Conservation (phyloP, 78 protist genomes). For the Dictyostelium firmibasis region DNA sequence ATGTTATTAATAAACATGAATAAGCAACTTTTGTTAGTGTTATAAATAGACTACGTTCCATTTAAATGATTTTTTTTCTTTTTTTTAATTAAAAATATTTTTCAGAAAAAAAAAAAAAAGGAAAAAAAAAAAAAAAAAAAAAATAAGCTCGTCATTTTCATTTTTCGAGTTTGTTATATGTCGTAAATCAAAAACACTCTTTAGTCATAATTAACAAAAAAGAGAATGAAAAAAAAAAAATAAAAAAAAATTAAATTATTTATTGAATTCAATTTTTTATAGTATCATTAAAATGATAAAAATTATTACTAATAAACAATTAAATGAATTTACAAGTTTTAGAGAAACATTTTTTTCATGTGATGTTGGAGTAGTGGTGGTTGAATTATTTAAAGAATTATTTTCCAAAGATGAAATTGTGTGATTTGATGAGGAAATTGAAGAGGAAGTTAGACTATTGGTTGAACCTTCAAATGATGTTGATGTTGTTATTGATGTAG, state of each 20-base stretch:
- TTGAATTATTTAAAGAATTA: not conserved
- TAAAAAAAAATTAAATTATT: no score
- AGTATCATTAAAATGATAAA: not conserved
- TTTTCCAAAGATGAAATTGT: not conserved
- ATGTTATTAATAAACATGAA: not conserved
- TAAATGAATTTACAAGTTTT: not conserved
- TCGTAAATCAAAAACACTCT: no score
- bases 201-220: no score
- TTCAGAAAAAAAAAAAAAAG: no score
- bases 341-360: not conserved
- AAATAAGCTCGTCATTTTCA: no score
- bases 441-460: not conserved
- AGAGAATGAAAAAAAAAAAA: no score
- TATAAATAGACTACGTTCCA: not conserved
- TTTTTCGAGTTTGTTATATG: no score
- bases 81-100: no score
- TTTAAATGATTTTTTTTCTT: not conserved
- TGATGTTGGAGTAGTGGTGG: not conserved
- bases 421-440: not conserved
- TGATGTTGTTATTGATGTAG: not conserved
- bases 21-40: not conserved
- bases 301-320: no score
- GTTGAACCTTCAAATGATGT: not conserved
- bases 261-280: no score
- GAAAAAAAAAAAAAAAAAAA: no score